Conservation (phyloP, 163 green algal species). For the Chlamydomonas reinhardtii region DNA sequence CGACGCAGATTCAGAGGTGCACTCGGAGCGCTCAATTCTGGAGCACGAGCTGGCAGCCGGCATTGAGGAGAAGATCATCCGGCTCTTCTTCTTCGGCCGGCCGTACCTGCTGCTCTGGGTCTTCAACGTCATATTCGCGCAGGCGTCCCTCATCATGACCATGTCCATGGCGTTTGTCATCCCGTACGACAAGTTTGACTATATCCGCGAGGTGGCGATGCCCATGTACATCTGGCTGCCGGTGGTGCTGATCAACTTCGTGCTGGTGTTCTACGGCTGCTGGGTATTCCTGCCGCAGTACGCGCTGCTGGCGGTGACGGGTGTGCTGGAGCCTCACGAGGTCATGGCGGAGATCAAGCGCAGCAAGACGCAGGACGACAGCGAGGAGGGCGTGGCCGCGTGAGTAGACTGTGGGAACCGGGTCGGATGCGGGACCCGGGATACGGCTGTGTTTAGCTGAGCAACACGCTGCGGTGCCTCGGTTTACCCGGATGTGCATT, state of each 20-base stretch:
- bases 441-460: too few species aligned
- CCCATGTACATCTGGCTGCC: slow-evolving; percentile 48
- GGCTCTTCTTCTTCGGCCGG: slow-evolving; percentile 47
- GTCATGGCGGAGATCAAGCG: slow-evolving; percentile 51
- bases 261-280: slow-evolving; percentile 42
- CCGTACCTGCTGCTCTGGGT: slow-evolving; percentile 48
- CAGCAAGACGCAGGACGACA: slow-evolving; percentile 48
- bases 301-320: slow-evolving; percentile 34
- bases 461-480: too few species aligned
- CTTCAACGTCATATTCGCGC: slow-evolving; percentile 52
- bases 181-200: slow-evolving; percentile 56
- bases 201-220: slow-evolving; percentile 16
- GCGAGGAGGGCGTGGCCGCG: slow-evolving; percentile 40
- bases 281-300: slow-evolving; percentile 54
- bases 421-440: too few species aligned
- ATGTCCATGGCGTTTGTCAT: slow-evolving; percentile 54
- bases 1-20: slow-evolving; percentile 2
- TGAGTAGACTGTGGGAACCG: slow-evolving; percentile 15
- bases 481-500: too few species aligned
- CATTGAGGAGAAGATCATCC: slow-evolving; percentile 50
- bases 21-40: slow-evolving; percentile 11
- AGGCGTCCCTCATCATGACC: slow-evolving; percentile 48
- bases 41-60: slow-evolving; percentile 34
- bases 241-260: slow-evolving; percentile 27
- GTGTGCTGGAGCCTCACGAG: slow-evolving; percentile 40